phyloP scores from a whole-genome alignment of 1,139 yeast genomes.

The Kazachstania sp. region DNA sequence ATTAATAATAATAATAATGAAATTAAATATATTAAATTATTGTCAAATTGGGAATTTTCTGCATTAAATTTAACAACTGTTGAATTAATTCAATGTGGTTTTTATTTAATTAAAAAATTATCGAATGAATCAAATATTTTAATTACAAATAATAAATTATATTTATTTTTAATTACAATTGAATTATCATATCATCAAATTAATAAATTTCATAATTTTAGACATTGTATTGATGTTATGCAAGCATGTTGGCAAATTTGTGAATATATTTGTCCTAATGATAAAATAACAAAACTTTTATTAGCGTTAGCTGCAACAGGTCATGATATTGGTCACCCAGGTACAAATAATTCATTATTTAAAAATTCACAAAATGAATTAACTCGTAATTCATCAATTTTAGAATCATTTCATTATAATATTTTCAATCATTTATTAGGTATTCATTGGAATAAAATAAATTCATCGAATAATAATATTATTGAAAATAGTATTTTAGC shows the following conservation, averaged over 20 bases:
- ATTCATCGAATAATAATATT: no score
- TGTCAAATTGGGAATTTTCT: constrained; percentile 26
- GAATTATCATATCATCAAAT: constrained; percentile 75
- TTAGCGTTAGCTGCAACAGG: constrained; percentile 80
- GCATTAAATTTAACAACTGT: constrained; percentile 21
- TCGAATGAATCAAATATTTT: constrained; percentile 13
- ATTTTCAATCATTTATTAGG: constrained; percentile 54
- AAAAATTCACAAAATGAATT: constrained; percentile 38
- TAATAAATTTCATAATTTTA: constrained; percentile 87
- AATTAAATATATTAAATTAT: constrained; percentile 13
- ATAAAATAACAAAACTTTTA: constrained; percentile 12
- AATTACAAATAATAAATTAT: constrained; percentile 20
- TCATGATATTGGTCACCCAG: constrained; percentile 96
- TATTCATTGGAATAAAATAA: constrained; percentile 54
- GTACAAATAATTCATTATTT: constrained; percentile 70
- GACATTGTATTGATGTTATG: constrained; percentile 91
- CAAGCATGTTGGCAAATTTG: constrained; percentile 56
- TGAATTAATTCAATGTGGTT: constrained; percentile 27
- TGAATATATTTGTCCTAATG: constrained; percentile 9
- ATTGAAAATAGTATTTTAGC: constrained; percentile 51
- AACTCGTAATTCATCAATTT: constrained; percentile 58
- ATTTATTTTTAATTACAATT: constrained; percentile 23
- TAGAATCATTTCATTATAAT: constrained; percentile 80
- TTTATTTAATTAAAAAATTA: constrained; percentile 16
- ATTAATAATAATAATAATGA: constrained; percentile 1